Evolutionary conservation across 2,329 filamentous ascomycete genomes (phyloP).

Genomic region (Diaporthe longicolla): DNA sequence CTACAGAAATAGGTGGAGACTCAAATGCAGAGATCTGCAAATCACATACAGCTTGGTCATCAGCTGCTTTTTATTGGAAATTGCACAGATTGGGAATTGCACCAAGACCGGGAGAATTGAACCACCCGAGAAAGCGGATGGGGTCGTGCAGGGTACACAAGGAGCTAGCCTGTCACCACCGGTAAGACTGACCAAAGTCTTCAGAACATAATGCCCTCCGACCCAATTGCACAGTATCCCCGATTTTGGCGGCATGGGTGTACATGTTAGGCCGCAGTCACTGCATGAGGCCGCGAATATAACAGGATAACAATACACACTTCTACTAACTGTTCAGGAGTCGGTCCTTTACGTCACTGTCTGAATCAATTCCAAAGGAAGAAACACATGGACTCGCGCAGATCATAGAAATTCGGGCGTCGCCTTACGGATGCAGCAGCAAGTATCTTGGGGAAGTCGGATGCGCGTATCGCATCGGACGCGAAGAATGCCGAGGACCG

Average conservation of each 20-base stretch:
- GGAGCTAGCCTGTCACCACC: background rate
- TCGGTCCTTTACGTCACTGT: background rate
- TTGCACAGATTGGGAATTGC: background rate
- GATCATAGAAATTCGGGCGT: background rate
- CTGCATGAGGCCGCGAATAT: background rate
- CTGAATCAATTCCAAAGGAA: background rate
- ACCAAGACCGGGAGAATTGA: background rate
- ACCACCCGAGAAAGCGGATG: background rate
- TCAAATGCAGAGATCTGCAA: background rate
- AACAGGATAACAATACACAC: background rate
- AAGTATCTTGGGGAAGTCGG: background rate
- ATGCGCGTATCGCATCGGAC: background rate
- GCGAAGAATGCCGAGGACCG: slow-evolving; percentile 11
- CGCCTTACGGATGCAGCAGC: background rate
- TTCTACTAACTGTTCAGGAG: background rate
- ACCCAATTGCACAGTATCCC: background rate
- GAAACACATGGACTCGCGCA: background rate
- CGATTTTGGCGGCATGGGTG: background rate
- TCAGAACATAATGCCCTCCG: background rate
- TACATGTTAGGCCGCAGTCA: no score
- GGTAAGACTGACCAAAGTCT: background rate
- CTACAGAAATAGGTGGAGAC: background rate
- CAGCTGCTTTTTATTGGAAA: background rate
- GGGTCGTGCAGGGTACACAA: background rate
- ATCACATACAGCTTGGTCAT: background rate